These are phyloP conservation scores for Talaromyces trachyspermus DNA, from an alignment of 495 filamentous ascomycete genomes.

Conservation along the genomic window DNA sequence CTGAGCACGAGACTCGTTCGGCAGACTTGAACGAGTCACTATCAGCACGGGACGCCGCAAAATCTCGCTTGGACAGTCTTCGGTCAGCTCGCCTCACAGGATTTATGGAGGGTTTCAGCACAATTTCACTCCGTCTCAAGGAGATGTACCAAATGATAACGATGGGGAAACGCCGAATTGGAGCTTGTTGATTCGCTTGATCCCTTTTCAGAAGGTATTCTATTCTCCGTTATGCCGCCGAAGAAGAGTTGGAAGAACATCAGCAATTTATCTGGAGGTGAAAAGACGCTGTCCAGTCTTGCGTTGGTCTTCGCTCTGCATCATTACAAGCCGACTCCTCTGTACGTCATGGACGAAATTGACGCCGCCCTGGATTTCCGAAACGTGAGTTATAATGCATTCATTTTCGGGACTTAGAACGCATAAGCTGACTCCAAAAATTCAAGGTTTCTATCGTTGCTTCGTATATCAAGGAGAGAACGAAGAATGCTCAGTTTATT, in stretches of 20 bases:
- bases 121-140: constrained; percentile 90
- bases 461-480: constrained; percentile 96
- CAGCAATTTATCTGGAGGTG: constrained; percentile 84
- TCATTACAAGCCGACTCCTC: constrained; percentile 93
- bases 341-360: constrained; percentile 99
- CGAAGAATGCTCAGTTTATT: constrained; percentile 98
- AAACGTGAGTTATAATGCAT: constrained; percentile 59
- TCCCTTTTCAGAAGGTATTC: constrained; percentile 92
- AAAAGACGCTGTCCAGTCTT: constrained; percentile 92
- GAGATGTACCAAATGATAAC: constrained; percentile 99
- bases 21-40: constrained; percentile 74
- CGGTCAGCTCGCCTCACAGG: constrained; percentile 83
- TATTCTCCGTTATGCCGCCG: constrained; percentile 97
- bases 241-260: constrained; percentile 99
- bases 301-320: constrained; percentile 95
- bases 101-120: constrained; percentile 97
- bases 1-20: constrained; percentile 76
- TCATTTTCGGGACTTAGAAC: not conserved
- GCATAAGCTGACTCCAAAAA: not conserved
- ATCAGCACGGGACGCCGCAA: constrained; percentile 69
- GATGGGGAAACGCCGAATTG: constrained; percentile 97
- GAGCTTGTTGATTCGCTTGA: constrained; percentile 93
- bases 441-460: constrained; percentile 91
- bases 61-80: constrained; percentile 84
- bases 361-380: constrained; percentile 96